These are phyloP conservation scores for Solanum sitiens DNA, from an alignment of 257 asterid genomes.

Conservation along the genomic window DNA sequence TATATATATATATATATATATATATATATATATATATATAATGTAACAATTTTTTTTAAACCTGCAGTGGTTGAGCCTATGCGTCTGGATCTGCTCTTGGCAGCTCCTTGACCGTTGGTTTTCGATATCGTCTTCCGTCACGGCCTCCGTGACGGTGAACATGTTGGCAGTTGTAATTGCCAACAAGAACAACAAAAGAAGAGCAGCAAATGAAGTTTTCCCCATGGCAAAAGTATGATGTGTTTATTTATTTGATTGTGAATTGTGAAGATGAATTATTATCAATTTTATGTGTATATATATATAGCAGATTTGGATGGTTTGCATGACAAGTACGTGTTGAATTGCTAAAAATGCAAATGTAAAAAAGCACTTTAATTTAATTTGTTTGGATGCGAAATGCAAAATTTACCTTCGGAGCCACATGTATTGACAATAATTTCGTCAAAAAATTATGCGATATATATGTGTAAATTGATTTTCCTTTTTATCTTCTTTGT, in stretches of 20 bases:
- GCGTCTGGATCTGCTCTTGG: neutral
- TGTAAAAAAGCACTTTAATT: too few relatives aligned
- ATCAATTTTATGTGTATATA: neutral
- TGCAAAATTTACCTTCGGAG: too few relatives aligned
- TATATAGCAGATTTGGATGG: neutral
- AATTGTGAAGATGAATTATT: neutral
- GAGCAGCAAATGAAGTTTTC: neutral
- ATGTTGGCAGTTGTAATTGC: neutral
- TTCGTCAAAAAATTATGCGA: too few relatives aligned
- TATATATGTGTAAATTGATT: too few relatives aligned
- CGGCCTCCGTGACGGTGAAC: neutral
- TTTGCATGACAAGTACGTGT: neutral
- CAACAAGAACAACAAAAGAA: neutral
- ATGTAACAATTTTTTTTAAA: neutral
- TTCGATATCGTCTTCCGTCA: neutral
- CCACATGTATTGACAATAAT: too few relatives aligned
- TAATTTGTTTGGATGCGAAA: too few relatives aligned
- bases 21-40: neutral
- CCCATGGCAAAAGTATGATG: neutral
- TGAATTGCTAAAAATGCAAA: neutral
- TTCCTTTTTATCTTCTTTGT: too few relatives aligned
- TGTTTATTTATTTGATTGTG: neutral
- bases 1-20: neutral
- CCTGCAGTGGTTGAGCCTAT: neutral
- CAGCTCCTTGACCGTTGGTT: neutral